Percentiles rank a stretch among this genome's conserved stretches.
Conservation (phyloP, 192 early-diverging fungal species). For the Globomyces pollinis-pini region DNA sequence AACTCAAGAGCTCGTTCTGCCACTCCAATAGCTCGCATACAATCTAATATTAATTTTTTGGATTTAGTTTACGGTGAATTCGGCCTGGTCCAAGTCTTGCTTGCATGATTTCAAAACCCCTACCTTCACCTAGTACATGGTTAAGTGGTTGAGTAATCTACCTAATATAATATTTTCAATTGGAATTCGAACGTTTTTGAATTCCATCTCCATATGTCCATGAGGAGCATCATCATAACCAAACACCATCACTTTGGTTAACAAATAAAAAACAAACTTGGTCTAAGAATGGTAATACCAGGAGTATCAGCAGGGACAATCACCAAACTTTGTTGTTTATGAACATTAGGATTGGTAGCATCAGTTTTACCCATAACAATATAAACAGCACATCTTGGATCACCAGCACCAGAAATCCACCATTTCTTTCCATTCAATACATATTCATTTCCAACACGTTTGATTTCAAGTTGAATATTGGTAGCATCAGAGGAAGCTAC, state of each 20-base stretch:
- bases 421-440: slow-evolving; percentile 71
- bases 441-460: slow-evolving; percentile 27
- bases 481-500: slow-evolving; percentile 97
- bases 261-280: slow-evolving; percentile 86
- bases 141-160: no score
- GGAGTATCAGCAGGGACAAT: slow-evolving; percentile 77
- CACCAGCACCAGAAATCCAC: slow-evolving; percentile 98
- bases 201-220: slow-evolving; percentile 91
- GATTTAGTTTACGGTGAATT: no score
- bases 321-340: slow-evolving; percentile 85
- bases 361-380: slow-evolving; percentile 88
- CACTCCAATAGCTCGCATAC: slow-evolving; percentile 92
- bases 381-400: slow-evolving; percentile 88
- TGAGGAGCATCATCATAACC: slow-evolving; percentile 95
- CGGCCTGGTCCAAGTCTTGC: slow-evolving; percentile 93
- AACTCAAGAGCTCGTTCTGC: slow-evolving; percentile 86
- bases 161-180: slow-evolving; percentile 77
- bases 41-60: no score
- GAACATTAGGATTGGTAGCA: slow-evolving; percentile 40
- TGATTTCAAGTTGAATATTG: slow-evolving; percentile 85
- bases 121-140: slow-evolving; percentile 93
- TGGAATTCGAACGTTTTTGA: slow-evolving; percentile 84
- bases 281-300: slow-evolving; percentile 76
- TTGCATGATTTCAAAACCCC: slow-evolving; percentile 98
- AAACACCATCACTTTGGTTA: slow-evolving; percentile 90